Evolutionary conservation across 768 basidiomycete genomes (phyloP), one percentile per base, ranked within the genome.

Genomic region (Lepiota venenata): DNA sequence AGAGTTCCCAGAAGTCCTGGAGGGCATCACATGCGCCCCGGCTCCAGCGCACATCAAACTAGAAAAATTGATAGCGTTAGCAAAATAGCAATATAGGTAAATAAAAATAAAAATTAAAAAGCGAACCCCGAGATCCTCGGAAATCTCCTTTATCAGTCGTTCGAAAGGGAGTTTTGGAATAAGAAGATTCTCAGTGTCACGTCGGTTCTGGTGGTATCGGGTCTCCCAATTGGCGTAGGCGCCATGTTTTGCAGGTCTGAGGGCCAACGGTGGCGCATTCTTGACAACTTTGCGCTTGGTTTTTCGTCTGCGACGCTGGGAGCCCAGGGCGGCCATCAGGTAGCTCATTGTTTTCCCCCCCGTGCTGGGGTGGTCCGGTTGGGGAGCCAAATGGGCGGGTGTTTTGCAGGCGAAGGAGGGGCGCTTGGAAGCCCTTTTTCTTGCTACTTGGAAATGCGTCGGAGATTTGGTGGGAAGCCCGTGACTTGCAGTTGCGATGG

Each of bases 1-100:
- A 91, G 18, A 87, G 85, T 66, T 91, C 89, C 2, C 87, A 82
- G 3, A 91, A 91, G 66, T 93, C 91, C 60, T 94, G 92, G 46
- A 94, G 70, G 1, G 92, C 91, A 58, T 87, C 62, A 47, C 93
- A 73, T 3, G 92, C 92, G 0, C 86, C 83, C 27, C 81, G 83
- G 64, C 92, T 90, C 85, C 91, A 93, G 20, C 89, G 78, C 40
- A 93, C 63, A 56, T 80, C 74, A 46, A 74, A 68, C 74, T 75
- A 68, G 67, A 66, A 62, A 78, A 61, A 77, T 74, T 58, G 72
- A 71, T 72, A 81, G 29, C 10, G 12, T 11, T 84, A 61, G 14
- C 16, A 81, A 73, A 66, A 85, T 83, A 40, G 84, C 12, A 37
- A 41, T 41, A 25, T 9, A 6, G 29, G 21, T 20, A 45, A 20